phyloP scores from a whole-genome alignment of 1,284 basidiomycete species.

The Tremellales sp. region DNA sequence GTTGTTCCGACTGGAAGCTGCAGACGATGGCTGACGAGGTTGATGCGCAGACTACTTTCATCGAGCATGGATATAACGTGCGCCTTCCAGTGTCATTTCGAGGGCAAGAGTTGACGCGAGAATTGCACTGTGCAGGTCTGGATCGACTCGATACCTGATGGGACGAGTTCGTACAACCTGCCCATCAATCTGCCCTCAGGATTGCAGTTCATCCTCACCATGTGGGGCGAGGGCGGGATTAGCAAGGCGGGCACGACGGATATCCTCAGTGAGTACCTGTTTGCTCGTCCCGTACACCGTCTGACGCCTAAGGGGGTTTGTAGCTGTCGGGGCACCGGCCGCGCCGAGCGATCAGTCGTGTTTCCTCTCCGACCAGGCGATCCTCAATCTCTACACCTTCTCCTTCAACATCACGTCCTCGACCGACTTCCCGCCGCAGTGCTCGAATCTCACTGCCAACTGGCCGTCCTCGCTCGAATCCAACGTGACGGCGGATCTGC shows the following conservation, averaged over 20 bases:
- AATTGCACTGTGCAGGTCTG: slow-evolving; percentile 28
- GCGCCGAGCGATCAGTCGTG: slow-evolving; percentile 23
- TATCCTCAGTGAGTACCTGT: slow-evolving; percentile 34
- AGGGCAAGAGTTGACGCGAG: not conserved
- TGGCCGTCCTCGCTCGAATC: slow-evolving; percentile 44
- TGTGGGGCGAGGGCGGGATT: slow-evolving; percentile 45
- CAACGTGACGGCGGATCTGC: slow-evolving; percentile 20
- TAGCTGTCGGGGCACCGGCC: slow-evolving; percentile 27
- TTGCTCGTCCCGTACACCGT: not conserved
- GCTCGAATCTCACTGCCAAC: slow-evolving; percentile 40
- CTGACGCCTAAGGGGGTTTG: too few species aligned
- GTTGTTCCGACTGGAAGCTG: not conserved
- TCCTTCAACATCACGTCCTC: slow-evolving; percentile 40
- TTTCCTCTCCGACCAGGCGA: slow-evolving; percentile 33
- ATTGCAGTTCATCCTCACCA: slow-evolving; percentile 38
- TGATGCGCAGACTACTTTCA: slow-evolving; percentile 29
- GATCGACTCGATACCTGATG: slow-evolving; percentile 35
- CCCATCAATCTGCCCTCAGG: slow-evolving; percentile 35
- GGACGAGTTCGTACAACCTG: slow-evolving; percentile 32
- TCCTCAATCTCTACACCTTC: slow-evolving; percentile 41
- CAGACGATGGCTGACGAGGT: not conserved
- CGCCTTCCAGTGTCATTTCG: slow-evolving; percentile 1
- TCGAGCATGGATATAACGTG: slow-evolving; percentile 43
- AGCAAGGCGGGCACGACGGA: slow-evolving; percentile 42
- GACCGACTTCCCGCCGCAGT: slow-evolving; percentile 36